Evolutionary conservation across 2,329 filamentous ascomycete species (phyloP), one percentile per base, ranked within the genome.

Genomic region (Nothopassalora personata): DNA sequence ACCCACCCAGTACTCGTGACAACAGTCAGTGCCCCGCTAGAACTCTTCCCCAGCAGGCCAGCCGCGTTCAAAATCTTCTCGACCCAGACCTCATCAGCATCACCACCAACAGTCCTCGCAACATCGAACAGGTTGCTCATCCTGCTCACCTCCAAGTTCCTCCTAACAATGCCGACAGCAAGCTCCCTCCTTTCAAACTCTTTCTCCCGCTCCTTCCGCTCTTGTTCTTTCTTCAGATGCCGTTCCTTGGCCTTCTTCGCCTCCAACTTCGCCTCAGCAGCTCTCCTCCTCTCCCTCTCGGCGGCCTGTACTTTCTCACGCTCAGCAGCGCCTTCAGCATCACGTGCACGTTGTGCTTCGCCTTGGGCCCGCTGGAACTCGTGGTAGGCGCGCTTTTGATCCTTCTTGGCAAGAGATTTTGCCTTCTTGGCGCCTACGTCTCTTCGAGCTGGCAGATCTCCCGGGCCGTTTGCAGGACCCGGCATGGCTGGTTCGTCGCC

Each of bases 341-440:
- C 78, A 10, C 68, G 68, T 1, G 74, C 70, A 0, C 77, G 72
- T 19, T 79, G 75, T 19, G 75, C 71, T 47, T 80, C 78, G 4
- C 77, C 78, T 69, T 80, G 77, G 13, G 76, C 73, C 1, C 78
- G 72, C 60, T 76, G 71, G 64, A 81, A 81, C 63, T 81, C 80
- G 65, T 81, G 74, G 66, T 81, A 81, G 4, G 74, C 74, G 23
- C 74, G 64, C 9, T 71, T 67, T 54, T 75, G 73, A 59, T 81
- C 77, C 56, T 72, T 72, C 18, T 76, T 73, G 0, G 77, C 77
- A 7, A 81, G 71, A 2, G 76, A 77, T 56, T 77, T 79, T 1
- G 78, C 77, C 64, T 81, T 80, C 62, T 81, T 81, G 10, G 78
- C 75, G 56, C 79, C 79, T 23, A 81, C 72, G 49, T 68, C 67